Evolutionary conservation across 768 basidiomycete species (phyloP), one percentile per base, ranked within the genome.

Genomic region (Naganishia onofrii): DNA sequence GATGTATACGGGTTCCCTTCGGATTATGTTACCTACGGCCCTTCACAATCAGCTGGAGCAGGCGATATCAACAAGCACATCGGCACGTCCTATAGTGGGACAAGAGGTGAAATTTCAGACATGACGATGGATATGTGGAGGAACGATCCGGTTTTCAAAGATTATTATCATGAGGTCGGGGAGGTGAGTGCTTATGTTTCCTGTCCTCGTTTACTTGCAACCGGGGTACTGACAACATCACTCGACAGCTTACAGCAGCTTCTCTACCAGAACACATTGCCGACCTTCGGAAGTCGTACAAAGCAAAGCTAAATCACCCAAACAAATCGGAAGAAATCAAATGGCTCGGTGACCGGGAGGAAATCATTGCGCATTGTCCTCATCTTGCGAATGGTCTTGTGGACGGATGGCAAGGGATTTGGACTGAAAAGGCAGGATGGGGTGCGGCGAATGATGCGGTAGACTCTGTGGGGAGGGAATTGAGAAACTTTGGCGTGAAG

Each of bases 41-140:
- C 56, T 19, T 69, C 68, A 5, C 58, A 57, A 28, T 72, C 60
- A 0, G 54, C 71, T 15, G 69, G 60, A 9, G 80, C 78, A 1
- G 74, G 75, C 66, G 80, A 81, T 58, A 68, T 79, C 17, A 81
- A 81, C 74, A 81, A 81, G 74, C 71, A 76, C 46, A 60, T 71
- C 56, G 54, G 69, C 5, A 44, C 17, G 31, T 28, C 60, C 1
- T 44, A 51, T 55, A 36, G 52, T 26, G 69, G 69, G 0, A 38
- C 32, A 0, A 64, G 71, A 8, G 74, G 74, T 5, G 72, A 73
- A 69, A 66, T 77, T n/a, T 60, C 71, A 0, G 56, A 70, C 12
- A 71, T 75, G 46, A 77, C 76, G 10, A 75, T 77, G 76, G 73
- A 77, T 12, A 73, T 71, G 52, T 81, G 80, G 80, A 67, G 51